These are phyloP conservation scores for Solanum clarkiae DNA, from an alignment of 257 asterid genomes.

Conservation along the genomic window DNA sequence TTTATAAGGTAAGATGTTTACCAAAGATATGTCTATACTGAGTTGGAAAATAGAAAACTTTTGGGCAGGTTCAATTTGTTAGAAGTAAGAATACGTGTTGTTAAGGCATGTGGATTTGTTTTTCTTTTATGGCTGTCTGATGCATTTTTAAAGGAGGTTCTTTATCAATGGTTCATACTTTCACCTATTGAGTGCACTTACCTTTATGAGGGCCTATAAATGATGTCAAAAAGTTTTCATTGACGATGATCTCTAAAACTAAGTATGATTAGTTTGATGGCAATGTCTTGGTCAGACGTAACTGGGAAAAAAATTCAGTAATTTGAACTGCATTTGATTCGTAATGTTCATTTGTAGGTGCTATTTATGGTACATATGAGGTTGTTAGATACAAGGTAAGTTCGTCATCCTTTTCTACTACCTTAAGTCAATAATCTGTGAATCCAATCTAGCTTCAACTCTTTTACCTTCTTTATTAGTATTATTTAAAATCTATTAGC, in stretches of 20 bases:
- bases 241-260: not conserved
- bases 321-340: not conserved
- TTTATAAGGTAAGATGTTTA: not conserved
- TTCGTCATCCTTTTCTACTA: not conserved
- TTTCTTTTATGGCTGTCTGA: not conserved
- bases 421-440: not conserved
- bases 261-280: not conserved
- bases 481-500: not conserved
- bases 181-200: not conserved
- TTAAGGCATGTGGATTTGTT: not conserved
- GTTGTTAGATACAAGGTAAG: constrained; percentile 52
- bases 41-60: not conserved
- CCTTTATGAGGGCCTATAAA: too few species aligned
- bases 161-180: not conserved
- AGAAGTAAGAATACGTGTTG: not conserved
- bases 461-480: not conserved
- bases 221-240: not conserved
- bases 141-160: not conserved
- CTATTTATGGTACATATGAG: constrained; percentile 65
- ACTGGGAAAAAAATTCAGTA: not conserved
- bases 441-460: not conserved
- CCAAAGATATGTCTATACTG: not conserved
- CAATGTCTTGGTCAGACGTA: not conserved
- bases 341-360: constrained; percentile 22
- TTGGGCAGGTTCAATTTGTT: not conserved